Evolutionary conservation across 2,329 filamentous ascomycete genomes (phyloP).

Genomic region (Epichloe brachyelytri): DNA sequence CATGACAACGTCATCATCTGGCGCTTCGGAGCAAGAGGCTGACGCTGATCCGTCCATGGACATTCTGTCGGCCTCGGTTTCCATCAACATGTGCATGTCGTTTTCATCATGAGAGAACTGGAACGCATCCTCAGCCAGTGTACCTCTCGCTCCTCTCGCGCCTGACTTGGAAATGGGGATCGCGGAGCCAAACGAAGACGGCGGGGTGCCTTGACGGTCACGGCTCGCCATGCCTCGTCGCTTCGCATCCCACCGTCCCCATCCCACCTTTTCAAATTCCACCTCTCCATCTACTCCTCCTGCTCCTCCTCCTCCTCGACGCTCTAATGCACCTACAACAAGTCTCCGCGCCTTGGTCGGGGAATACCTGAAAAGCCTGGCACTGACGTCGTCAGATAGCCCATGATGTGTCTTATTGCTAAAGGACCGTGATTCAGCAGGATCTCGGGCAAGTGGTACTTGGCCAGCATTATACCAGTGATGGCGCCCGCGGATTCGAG

Average conservation of each 20-base stretch:
- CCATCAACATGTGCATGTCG: conserved; percentile 55
- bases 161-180: conserved; percentile 43
- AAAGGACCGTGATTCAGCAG: conserved; percentile 79
- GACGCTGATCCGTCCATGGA: conserved; percentile 61
- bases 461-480: conserved; percentile 73
- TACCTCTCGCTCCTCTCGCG: conserved; percentile 35
- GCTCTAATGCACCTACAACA: conserved; percentile 85
- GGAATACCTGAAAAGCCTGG: conserved; percentile 85
- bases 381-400: conserved; percentile 82
- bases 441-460: conserved; percentile 81
- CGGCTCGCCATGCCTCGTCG: conserved; percentile 50
- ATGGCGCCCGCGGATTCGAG: conserved; percentile 70
- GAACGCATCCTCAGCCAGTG: conserved; percentile 57
- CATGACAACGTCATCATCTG: conserved; percentile 51
- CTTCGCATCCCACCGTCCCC: conserved; percentile 89
- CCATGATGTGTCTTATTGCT: conserved; percentile 91
- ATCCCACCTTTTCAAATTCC: conserved; percentile 89
- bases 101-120: conserved; percentile 63
- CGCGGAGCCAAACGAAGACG: conserved; percentile 31
- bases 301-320: conserved; percentile 52
- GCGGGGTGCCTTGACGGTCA: conserved; percentile 28
- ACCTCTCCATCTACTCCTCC: conserved; percentile 56
- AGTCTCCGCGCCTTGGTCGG: conserved; percentile 81
- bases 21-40: conserved; percentile 64
- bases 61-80: conserved; percentile 91